A percentile compares a stretch with the other conserved stretches of the same genome.
Evolutionary conservation across 164 flowering plant genomes (phyloP).

Genomic region (Kalanchoe fedtschenkoi): DNA sequence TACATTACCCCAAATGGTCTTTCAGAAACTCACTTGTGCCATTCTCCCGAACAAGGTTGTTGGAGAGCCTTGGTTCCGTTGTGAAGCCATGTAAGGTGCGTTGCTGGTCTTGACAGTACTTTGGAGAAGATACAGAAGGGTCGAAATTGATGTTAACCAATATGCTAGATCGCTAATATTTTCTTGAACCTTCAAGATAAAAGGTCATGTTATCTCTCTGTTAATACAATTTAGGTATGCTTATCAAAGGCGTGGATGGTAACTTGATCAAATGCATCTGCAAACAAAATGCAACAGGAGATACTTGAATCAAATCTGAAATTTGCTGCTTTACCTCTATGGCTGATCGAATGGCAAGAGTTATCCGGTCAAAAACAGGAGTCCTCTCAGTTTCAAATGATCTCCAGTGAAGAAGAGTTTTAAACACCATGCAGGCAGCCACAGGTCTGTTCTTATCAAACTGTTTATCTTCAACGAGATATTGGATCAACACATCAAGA

Average conservation of each 20-base stretch:
- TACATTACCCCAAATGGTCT: not conserved
- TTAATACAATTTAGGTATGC: not conserved
- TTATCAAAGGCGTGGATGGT: not conserved
- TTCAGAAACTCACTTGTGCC: conserved; percentile 58
- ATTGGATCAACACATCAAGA: conserved; percentile 83
- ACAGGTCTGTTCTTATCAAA: conserved; percentile 79
- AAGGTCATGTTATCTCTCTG: not conserved
- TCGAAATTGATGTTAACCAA: conserved; percentile 89
- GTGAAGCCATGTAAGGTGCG: conserved; percentile 87
- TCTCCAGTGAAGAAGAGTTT: conserved; percentile 97
- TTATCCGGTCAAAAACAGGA: conserved; percentile 81
- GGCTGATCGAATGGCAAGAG: conserved; percentile 78
- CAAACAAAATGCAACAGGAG: not conserved
- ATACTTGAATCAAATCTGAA: not conserved
- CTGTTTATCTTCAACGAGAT: conserved; percentile 80
- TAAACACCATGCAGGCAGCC: conserved; percentile 90
- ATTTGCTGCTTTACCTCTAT: conserved; percentile 49
- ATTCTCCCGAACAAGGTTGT: conserved; percentile 93
- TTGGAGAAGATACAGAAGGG: conserved; percentile 83
- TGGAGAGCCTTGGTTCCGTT: conserved; percentile 73
- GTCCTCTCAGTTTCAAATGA: conserved; percentile 99
- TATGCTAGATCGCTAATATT: conserved; percentile 67
- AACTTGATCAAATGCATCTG: not conserved
- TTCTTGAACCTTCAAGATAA: conserved; percentile 56
- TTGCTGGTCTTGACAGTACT: conserved; percentile 94